phyloP scores from a whole-genome alignment of 2,329 filamentous ascomycete genomes.

The Beauveria bassiana region DNA sequence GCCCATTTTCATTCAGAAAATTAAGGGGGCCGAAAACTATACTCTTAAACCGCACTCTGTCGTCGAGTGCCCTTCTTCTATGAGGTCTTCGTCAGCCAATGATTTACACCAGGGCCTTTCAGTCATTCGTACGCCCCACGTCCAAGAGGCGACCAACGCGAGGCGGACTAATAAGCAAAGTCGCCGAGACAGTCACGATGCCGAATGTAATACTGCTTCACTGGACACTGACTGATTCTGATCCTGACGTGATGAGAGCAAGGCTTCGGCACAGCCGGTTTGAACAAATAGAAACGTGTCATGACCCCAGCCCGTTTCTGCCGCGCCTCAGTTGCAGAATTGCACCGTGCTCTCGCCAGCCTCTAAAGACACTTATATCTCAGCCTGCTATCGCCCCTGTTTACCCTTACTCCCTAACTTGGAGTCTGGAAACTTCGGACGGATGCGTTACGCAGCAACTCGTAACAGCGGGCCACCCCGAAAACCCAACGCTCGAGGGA shows the following conservation, averaged over 20 bases:
- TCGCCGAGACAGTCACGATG: neutral
- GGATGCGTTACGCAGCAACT: slow-evolving; percentile 4
- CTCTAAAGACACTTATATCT: slow-evolving; percentile 1
- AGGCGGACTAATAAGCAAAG: neutral
- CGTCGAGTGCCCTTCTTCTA: neutral
- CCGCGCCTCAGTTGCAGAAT: slow-evolving; percentile 2
- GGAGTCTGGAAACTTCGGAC: neutral
- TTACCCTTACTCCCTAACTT: neutral
- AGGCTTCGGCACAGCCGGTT: neutral
- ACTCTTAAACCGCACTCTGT: neutral
- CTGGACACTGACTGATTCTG: neutral
- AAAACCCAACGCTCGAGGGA: neutral
- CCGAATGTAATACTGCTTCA: neutral
- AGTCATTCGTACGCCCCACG: neutral
- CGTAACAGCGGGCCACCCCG: slow-evolving; percentile 1
- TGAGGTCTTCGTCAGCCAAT: neutral
- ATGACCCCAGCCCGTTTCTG: neutral
- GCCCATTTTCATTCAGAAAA: neutral
- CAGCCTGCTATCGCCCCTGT: neutral
- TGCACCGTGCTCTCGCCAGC: neutral
- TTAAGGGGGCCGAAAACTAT: neutral
- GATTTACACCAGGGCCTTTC: neutral
- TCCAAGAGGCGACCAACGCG: neutral
- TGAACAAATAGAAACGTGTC: slow-evolving; percentile 6
- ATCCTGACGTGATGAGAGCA: neutral